A percentile compares a stretch with the other conserved stretches of the same genome.
phyloP scores from a whole-genome alignment of 352 stramenopile genomes.

The Globisporangium carolinianum region DNA sequence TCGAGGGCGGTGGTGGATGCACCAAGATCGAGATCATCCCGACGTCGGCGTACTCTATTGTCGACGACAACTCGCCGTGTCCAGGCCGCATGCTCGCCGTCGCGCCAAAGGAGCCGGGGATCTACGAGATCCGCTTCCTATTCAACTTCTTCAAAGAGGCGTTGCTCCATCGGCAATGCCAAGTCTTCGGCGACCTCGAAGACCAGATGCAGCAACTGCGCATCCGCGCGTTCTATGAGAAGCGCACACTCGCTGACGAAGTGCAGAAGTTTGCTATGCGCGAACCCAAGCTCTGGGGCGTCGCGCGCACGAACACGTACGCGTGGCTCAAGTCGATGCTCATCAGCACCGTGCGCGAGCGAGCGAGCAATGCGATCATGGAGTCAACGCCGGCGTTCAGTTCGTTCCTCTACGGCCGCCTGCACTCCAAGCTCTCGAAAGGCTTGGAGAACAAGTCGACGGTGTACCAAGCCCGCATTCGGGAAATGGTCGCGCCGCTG shows the following conservation, averaged over 20 bases:
- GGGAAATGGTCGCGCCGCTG: conserved; percentile 32
- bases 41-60: conserved; percentile 39
- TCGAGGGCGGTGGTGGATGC: conserved; percentile 24
- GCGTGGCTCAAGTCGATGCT: conserved; percentile 49
- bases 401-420: conserved; percentile 22
- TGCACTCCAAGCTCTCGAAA: conserved; percentile 30
- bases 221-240: conserved; percentile 47
- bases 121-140: conserved; percentile 60
- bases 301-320: conserved; percentile 39
- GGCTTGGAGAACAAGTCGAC: conserved; percentile 19
- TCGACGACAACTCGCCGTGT: conserved; percentile 24
- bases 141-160: conserved; percentile 63
- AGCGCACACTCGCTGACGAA: conserved; percentile 34
- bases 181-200: conserved; percentile 48
- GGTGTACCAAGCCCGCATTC: conserved; percentile 32
- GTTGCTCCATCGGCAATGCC: conserved; percentile 47
- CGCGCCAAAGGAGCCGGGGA: conserved; percentile 33
- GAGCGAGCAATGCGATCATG: conserved; percentile 16
- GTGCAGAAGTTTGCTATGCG: conserved; percentile 32
- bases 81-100: conserved; percentile 39
- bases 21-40: conserved; percentile 46
- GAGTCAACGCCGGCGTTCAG: conserved; percentile 36
- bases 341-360: conserved; percentile 34
- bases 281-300: conserved; percentile 26
- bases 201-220: conserved; percentile 58